Conservation (phyloP, 495 filamentous ascomycete species). For the Lepraria neglecta region DNA sequence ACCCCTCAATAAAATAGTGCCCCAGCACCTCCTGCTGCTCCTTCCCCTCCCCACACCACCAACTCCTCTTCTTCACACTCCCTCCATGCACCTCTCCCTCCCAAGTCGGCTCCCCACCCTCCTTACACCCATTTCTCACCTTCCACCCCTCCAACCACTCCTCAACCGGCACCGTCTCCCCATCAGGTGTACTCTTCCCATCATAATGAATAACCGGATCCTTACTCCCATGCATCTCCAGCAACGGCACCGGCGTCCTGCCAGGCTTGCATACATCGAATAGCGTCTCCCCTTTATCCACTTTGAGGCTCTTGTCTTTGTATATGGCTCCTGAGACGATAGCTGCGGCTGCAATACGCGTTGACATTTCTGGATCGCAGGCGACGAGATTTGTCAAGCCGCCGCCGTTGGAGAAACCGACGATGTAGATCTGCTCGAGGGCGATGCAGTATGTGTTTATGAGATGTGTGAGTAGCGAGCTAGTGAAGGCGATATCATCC, state of each 20-base stretch:
- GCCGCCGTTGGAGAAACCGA: conserved; percentile 5
- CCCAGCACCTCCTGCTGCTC: conserved; percentile 7
- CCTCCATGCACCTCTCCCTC: neutral
- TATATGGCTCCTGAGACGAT: conserved; percentile 10
- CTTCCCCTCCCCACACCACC: conserved; percentile 2
- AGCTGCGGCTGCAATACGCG: neutral
- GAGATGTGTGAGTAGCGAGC: neutral
- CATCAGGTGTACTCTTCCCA: conserved; percentile 11
- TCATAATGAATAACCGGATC: conserved; percentile 6
- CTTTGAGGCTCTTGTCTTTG: neutral
- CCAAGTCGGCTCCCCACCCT: neutral
- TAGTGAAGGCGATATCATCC: neutral
- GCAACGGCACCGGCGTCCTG: neutral
- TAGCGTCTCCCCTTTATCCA: neutral
- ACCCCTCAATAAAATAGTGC: conserved; percentile 2
- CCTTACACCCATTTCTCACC: conserved; percentile 2
- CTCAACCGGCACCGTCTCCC: conserved; percentile 5
- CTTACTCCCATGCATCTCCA: conserved; percentile 4
- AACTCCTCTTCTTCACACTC: conserved; percentile 10
- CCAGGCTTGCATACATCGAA: neutral
- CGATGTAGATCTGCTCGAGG: neutral
- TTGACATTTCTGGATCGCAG: neutral
- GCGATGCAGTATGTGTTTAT: neutral
- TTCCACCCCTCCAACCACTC: conserved; percentile 7
- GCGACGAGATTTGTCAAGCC: conserved; percentile 3